phyloP scores from a whole-genome alignment of 768 basidiomycete species.

The Lentinula guzmanii region DNA sequence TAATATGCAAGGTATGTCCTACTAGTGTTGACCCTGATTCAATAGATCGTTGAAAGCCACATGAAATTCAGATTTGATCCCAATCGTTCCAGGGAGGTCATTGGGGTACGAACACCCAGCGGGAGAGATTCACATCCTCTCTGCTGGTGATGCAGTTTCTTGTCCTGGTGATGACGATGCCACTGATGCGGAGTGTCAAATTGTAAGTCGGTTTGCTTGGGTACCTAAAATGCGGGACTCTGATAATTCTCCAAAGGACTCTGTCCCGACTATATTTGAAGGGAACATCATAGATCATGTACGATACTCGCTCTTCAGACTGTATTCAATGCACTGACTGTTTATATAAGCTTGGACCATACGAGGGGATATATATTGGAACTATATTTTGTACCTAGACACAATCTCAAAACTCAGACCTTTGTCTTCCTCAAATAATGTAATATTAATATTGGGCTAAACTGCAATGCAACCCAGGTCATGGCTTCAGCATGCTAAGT shows the following conservation, averaged over 20 bases:
- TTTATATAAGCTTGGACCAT: slow-evolving; percentile 17
- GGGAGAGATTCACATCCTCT: slow-evolving; percentile 26
- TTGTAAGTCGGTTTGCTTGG: slow-evolving; percentile 14
- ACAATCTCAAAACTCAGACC: no score
- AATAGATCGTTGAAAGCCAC: neutral
- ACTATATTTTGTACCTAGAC: slow-evolving; percentile 15
- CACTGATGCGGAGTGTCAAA: slow-evolving; percentile 32
- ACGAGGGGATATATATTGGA: slow-evolving; percentile 34
- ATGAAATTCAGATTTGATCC: slow-evolving; percentile 19
- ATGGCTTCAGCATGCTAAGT: no score
- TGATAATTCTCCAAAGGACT: neutral
- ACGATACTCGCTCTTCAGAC: neutral
- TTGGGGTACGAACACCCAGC: slow-evolving; percentile 21
- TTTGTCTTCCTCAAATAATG: neutral
- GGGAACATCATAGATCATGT: slow-evolving; percentile 29
- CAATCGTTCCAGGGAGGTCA: slow-evolving; percentile 18
- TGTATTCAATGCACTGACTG: neutral
- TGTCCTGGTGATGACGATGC: slow-evolving; percentile 48
- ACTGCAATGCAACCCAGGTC: no score
- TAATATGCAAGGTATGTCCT: slow-evolving; percentile 22
- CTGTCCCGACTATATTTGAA: slow-evolving; percentile 29
- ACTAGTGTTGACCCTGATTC: neutral
- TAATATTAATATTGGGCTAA: neutral
- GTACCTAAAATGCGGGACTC: neutral
- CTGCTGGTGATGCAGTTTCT: slow-evolving; percentile 29